phyloP scores from a whole-genome alignment of 1,284 basidiomycete species.

The Chalciporus sp. region DNA sequence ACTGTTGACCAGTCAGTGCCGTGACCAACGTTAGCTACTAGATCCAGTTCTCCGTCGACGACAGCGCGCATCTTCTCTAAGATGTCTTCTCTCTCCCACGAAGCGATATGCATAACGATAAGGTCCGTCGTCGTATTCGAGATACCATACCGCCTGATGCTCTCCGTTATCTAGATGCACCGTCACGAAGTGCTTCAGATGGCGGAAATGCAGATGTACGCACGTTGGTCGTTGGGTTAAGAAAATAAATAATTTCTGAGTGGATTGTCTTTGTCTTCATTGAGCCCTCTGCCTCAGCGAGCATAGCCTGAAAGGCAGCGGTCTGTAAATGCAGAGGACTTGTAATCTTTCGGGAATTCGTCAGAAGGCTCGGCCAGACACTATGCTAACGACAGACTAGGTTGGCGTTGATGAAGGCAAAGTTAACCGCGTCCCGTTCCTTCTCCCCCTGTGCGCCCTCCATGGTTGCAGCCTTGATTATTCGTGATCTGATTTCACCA shows the following conservation, averaged over 20 bases:
- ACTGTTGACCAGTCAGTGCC: conserved; percentile 73
- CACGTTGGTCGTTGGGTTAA: conserved; percentile 87
- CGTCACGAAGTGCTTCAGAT: neutral
- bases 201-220: conserved; percentile 14
- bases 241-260: conserved; percentile 82
- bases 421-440: conserved; percentile 77
- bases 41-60: conserved; percentile 56
- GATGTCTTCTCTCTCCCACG: conserved; percentile 42
- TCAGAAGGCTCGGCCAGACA: neutral
- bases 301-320: conserved; percentile 77
- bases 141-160: conserved; percentile 82
- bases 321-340: conserved; percentile 78
- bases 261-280: conserved; percentile 81
- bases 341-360: conserved; percentile 54
- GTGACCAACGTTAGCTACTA: conserved; percentile 47
- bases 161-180: conserved; percentile 77
- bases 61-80: conserved; percentile 53
- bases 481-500: conserved; percentile 57
- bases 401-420: conserved; percentile 84
- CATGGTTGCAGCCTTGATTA: conserved; percentile 68
- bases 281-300: conserved; percentile 60
- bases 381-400: conserved; percentile 45
- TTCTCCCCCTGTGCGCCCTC: conserved; percentile 62
- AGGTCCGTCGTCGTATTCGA: conserved; percentile 67
- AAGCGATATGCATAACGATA: conserved; percentile 72